These are phyloP conservation scores for Tubosaeta brunneosetosa DNA, from an alignment of 768 basidiomycete species.

Conservation along the genomic window DNA sequence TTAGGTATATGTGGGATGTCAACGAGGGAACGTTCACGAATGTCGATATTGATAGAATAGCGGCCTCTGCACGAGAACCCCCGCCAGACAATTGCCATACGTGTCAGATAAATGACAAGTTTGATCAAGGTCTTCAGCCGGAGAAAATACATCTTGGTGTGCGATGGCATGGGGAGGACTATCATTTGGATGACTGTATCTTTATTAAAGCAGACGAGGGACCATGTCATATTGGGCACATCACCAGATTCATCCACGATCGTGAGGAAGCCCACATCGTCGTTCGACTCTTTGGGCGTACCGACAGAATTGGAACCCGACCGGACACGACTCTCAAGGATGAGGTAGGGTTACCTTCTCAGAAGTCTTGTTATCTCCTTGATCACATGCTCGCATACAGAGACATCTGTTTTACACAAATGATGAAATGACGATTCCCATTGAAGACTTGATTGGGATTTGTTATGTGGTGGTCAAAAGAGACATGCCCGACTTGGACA, in stretches of 20 bases:
- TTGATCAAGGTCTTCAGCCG: conserved; percentile 29
- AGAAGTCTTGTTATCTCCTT: neutral
- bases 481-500: conserved; percentile 30
- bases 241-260: conserved; percentile 33
- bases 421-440: conserved; percentile 31
- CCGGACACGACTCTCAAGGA: conserved; percentile 44
- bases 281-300: conserved; percentile 48
- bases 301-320: conserved; percentile 34
- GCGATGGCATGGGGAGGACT: conserved; percentile 42
- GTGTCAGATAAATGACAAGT: conserved; percentile 37
- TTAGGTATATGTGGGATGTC: conserved; percentile 50
- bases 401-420: conserved; percentile 60
- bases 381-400: conserved; percentile 30
- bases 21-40: conserved; percentile 43
- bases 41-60: conserved; percentile 29
- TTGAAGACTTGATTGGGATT: conserved; percentile 41
- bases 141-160: conserved; percentile 39
- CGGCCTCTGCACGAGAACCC: neutral
- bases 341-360: conserved; percentile 40
- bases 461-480: conserved; percentile 44
- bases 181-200: conserved; percentile 61
- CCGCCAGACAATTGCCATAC: conserved; percentile 52
- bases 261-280: conserved; percentile 23
- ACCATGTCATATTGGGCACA: conserved; percentile 54
- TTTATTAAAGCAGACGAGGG: conserved; percentile 45